Evolutionary conservation across 2,329 filamentous ascomycete genomes (phyloP), one percentile per base, ranked within the genome.

Genomic region (Cordyceps cicadae): DNA sequence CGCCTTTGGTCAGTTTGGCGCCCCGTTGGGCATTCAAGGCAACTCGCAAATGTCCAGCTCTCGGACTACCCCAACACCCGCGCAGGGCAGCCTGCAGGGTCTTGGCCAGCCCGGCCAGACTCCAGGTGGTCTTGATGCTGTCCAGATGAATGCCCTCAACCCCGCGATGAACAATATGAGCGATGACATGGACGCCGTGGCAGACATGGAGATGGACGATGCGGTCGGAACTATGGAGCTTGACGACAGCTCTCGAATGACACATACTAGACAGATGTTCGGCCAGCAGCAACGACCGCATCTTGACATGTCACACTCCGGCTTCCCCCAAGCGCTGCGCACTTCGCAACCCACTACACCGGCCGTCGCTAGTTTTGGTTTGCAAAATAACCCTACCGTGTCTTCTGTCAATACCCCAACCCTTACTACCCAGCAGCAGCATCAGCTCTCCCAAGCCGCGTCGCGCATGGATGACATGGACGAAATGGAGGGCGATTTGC

Each of bases 141-240:
- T 75, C 48, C 74, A 77, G 55, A 75, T 79, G 65, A 69, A 78
- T 61, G 73, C 74, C 8, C 74, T 77, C 60, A 74, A 65, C 45
- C 67, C 66, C 52, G 74, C 69, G 56, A 63, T 75, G 48, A 69
- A 70, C 53, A 74, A 70, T 59, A 63, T 75, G 46, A 69, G 70
- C 48, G 75, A 87, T 62, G 88, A 96, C 63, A 86, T 96, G 79
- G 92, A 96, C 69, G 86, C 90, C 19, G 84, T 95, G 34, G 92
- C 91, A 57, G 91, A 96, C 69, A 97, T 97, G 93, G 93, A 97
- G 69, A 89, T 97, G 87, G 93, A 97, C 69, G 92, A 96, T 67
- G 83, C 86, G 8, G 80, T 89, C 54, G 86, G 84, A 4, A 77
- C 80, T 56, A 82, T 87, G 81, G 85, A 87, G 61, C 76, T 86